These are phyloP conservation scores for Spongispora temasekensis DNA, from an alignment of 1,284 basidiomycete species.

Conservation along the genomic window DNA sequence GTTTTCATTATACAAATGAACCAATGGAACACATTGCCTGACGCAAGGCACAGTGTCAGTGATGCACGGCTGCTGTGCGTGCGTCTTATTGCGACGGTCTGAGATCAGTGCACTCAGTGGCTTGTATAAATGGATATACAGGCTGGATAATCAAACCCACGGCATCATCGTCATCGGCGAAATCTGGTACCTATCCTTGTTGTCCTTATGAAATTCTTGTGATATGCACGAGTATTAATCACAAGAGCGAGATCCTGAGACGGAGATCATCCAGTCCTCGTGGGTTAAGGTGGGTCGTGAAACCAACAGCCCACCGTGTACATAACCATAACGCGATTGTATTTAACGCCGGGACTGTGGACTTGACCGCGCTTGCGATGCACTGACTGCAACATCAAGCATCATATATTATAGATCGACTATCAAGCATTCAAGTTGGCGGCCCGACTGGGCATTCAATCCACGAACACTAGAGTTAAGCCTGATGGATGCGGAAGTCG, in stretches of 20 bases:
- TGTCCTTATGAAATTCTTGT: slow-evolving; percentile 11
- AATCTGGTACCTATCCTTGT: slow-evolving; percentile 11
- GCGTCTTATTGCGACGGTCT: slow-evolving; percentile 17
- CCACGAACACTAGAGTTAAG: too few relatives aligned
- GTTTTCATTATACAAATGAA: slow-evolving; percentile 33
- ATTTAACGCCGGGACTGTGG: slow-evolving; percentile 3
- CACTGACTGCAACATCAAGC: too few relatives aligned
- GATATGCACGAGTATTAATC: slow-evolving; percentile 12
- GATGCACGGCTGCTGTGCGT: slow-evolving; percentile 9
- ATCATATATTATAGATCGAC: too few relatives aligned
- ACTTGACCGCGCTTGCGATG: not conserved
- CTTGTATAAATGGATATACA: slow-evolving; percentile 17
- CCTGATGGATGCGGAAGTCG: not conserved
- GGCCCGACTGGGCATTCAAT: too few relatives aligned
- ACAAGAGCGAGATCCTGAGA: slow-evolving; percentile 15
- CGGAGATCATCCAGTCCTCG: slow-evolving; percentile 32
- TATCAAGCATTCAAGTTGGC: too few relatives aligned
- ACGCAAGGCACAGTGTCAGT: slow-evolving; percentile 15
- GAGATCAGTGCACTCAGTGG: too few relatives aligned
- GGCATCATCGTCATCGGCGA: slow-evolving; percentile 7
- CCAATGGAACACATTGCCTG: slow-evolving; percentile 26
- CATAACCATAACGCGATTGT: slow-evolving; percentile 22
- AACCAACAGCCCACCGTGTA: slow-evolving; percentile 4
- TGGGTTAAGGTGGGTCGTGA: slow-evolving; percentile 35
- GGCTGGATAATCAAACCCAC: slow-evolving; percentile 12